Conservation (phyloP, 371 early-diverging fungal genomes). For the Mucor sp. region DNA sequence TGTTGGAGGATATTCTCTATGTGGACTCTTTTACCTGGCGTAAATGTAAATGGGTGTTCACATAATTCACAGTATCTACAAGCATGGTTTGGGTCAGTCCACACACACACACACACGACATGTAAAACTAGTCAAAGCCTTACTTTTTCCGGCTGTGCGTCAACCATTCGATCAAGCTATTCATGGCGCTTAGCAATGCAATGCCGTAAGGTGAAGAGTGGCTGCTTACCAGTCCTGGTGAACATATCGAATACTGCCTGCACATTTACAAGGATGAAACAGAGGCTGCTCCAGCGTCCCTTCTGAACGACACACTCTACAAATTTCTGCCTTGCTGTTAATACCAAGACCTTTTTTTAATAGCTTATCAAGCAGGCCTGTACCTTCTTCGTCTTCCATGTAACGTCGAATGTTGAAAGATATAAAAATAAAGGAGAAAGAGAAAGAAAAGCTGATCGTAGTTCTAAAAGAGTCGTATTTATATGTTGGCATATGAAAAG, state of each 20-base stretch:
- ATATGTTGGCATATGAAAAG: not conserved
- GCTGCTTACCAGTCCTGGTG: conserved; percentile 82
- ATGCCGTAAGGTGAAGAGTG: not conserved
- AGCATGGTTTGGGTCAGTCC: not conserved
- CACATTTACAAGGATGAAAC: conserved; percentile 93
- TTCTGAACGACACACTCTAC: conserved; percentile 90
- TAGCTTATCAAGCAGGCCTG: not conserved
- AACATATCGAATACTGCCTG: conserved; percentile 90
- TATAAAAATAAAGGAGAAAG: not conserved
- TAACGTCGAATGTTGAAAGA: not conserved
- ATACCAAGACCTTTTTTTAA: no score
- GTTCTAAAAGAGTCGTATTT: not conserved
- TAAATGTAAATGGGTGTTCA: conserved; percentile 82
- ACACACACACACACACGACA: not conserved
- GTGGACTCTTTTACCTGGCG: conserved; percentile 69
- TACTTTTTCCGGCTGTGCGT: conserved; percentile 81
- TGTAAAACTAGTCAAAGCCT: no score
- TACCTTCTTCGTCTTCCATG: conserved; percentile 21
- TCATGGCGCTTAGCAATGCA: not conserved
- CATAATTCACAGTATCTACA: conserved; percentile 92
- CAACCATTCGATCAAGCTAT: conserved; percentile 86
- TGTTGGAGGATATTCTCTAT: not conserved
- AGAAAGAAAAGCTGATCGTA: not conserved
- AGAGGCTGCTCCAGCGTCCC: conserved; percentile 80
- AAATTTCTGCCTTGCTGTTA: conserved; percentile 57